phyloP scores from a whole-genome alignment of 805 yeast species.

The Candida patagonica region DNA sequence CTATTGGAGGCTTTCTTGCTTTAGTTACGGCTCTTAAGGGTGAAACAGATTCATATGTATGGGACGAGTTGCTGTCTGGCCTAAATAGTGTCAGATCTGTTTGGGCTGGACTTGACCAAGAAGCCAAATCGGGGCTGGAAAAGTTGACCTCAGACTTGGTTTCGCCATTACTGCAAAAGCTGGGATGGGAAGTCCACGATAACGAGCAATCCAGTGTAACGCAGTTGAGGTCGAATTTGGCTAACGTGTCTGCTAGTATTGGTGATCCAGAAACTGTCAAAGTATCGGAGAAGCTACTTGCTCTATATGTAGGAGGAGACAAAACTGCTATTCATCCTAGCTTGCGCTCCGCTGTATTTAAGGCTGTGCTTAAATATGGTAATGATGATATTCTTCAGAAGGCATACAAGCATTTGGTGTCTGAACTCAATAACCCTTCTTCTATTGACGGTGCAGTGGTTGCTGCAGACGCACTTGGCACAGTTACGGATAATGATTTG shows the following conservation, averaged over 20 bases:
- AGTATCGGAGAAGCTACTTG: slow-evolving; percentile 32
- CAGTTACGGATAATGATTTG: slow-evolving; percentile 30
- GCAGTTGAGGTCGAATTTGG: slow-evolving; percentile 54
- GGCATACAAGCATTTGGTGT: slow-evolving; percentile 33
- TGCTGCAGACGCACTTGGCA: slow-evolving; percentile 48
- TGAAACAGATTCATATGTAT: slow-evolving; percentile 45
- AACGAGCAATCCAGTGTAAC: slow-evolving; percentile 50
- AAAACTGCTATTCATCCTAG: slow-evolving; percentile 41
- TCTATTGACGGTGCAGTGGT: slow-evolving; percentile 50
- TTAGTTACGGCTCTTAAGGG: slow-evolving; percentile 41
- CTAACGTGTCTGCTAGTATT: slow-evolving; percentile 48
- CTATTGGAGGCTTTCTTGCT: slow-evolving; percentile 46
- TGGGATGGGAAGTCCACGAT: slow-evolving; percentile 57
- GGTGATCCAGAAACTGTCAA: slow-evolving; percentile 39
- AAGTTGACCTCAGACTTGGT: slow-evolving; percentile 47
- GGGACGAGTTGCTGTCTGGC: slow-evolving; percentile 44
- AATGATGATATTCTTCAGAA: slow-evolving; percentile 28
- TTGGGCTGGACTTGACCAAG: slow-evolving; percentile 30
- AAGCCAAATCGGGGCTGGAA: slow-evolving; percentile 39
- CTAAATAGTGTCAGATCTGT: slow-evolving; percentile 25
- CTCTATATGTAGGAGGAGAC: slow-evolving; percentile 33
- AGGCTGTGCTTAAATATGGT: slow-evolving; percentile 33
- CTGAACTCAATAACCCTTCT: slow-evolving; percentile 42
- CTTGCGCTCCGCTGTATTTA: slow-evolving; percentile 37
- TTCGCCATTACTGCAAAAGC: slow-evolving; percentile 35